These are phyloP conservation scores for Calonectria multiphialidica DNA, from an alignment of 2,329 filamentous ascomycete genomes.

Conservation along the genomic window DNA sequence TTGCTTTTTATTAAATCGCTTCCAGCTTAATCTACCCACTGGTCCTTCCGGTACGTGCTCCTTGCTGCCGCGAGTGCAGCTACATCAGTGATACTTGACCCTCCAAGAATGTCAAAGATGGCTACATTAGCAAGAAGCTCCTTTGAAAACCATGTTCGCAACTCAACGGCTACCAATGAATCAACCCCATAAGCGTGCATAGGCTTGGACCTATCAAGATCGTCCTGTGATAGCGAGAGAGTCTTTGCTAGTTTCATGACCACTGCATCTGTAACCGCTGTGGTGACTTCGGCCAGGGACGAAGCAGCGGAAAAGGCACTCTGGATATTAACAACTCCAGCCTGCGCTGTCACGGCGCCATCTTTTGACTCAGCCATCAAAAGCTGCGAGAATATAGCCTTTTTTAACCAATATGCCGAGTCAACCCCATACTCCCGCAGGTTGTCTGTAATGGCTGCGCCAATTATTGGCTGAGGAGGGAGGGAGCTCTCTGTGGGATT, in stretches of 20 bases:
- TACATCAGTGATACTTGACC: background rate
- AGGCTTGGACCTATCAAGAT: conserved; percentile 35
- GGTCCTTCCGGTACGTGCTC: background rate
- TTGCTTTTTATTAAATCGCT: no score
- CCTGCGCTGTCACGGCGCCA: background rate
- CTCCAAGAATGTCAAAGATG: conserved; percentile 37
- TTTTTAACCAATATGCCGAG: background rate
- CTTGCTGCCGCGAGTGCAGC: background rate
- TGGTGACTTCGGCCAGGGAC: background rate
- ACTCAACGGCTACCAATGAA: conserved; percentile 41
- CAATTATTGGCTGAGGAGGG: background rate
- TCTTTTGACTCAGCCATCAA: background rate
- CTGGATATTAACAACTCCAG: background rate
- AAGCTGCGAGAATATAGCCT: background rate
- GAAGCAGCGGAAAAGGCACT: background rate
- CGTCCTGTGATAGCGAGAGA: conserved; percentile 17
- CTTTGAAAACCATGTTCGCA: conserved; percentile 37
- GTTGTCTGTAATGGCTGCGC: background rate
- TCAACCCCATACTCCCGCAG: background rate
- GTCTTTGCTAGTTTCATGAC: background rate
- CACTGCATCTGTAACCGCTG: background rate
- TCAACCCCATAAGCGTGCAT: conserved; percentile 39
- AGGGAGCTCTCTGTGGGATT: background rate
- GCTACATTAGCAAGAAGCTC: conserved; percentile 36
- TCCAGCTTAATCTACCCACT: no score